Conservation (phyloP, 1,284 basidiomycete species). For the Malassezia restricta region DNA sequence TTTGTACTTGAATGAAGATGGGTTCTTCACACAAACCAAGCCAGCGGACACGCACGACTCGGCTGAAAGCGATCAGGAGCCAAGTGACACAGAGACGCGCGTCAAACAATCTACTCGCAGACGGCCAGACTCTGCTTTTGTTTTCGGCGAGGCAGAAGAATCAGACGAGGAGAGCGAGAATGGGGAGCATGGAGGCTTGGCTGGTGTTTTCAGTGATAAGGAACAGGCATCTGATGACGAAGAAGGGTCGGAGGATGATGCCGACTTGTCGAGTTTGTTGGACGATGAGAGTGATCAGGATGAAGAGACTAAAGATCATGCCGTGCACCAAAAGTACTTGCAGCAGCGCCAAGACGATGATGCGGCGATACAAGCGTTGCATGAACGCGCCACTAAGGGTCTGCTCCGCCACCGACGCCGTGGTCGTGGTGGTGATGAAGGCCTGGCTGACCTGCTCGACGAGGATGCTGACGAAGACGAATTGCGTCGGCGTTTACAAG, state of each 20-base stretch:
- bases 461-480: constrained; percentile 40
- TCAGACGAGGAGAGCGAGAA: constrained; percentile 33
- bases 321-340: constrained; percentile 24
- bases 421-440: constrained; percentile 13
- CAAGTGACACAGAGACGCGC: background rate
- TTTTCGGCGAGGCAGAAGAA: constrained; percentile 43
- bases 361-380: constrained; percentile 26
- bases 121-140: constrained; percentile 19
- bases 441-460: constrained; percentile 32
- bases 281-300: constrained; percentile 35
- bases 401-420: constrained; percentile 23
- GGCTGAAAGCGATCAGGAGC: background rate
- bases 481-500: constrained; percentile 18
- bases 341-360: constrained; percentile 32
- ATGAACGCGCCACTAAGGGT: constrained; percentile 29
- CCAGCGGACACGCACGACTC: constrained; percentile 13
- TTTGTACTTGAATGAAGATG: constrained; percentile 38
- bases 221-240: constrained; percentile 19
- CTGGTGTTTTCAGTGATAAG: constrained; percentile 33
- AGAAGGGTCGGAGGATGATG: constrained; percentile 30
- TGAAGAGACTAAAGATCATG: constrained; percentile 32
- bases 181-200: constrained; percentile 28
- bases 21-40: constrained; percentile 42
- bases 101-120: background rate
- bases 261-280: constrained; percentile 34